A percentile compares a stretch with the other conserved stretches of the same genome.
Conservation (phyloP, 2,329 filamentous ascomycete species). For the Aspergillus tamarii region DNA sequence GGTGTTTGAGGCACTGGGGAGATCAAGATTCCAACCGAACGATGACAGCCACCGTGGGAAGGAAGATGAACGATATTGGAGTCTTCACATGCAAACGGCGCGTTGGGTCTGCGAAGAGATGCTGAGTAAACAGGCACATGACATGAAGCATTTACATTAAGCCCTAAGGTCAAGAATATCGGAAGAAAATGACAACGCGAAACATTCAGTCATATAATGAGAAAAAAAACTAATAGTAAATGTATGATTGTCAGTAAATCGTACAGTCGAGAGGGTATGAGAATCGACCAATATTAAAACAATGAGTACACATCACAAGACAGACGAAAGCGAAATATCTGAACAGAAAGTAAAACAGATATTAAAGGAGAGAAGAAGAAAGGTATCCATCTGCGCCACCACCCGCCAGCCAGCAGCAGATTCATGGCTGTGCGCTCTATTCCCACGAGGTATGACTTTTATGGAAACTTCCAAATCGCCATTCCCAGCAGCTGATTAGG, state of each 20-base stretch:
- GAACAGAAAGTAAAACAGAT: constrained; percentile 2
- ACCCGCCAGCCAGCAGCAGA: constrained; percentile 14
- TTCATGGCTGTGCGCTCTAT: constrained; percentile 6
- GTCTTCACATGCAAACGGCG: constrained; percentile 48
- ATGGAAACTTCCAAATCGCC: constrained; percentile 3
- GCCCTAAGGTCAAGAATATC: background rate
- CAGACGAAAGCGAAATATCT: background rate
- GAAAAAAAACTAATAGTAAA: constrained; percentile 1
- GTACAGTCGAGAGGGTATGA: constrained; percentile 14
- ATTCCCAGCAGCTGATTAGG: constrained; percentile 12
- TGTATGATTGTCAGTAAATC: constrained; percentile 9
- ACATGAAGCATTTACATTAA: background rate
- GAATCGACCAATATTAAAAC: constrained; percentile 13
- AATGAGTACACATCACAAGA: constrained; percentile 14
- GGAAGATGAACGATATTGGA: constrained; percentile 37
- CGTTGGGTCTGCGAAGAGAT: constrained; percentile 49
- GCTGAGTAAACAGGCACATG: constrained; percentile 24
- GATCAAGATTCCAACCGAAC: constrained; percentile 24
- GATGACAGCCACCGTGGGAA: constrained; percentile 16
- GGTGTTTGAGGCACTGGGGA: constrained; percentile 61
- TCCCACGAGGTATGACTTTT: background rate
- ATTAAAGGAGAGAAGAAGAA: constrained; percentile 7
- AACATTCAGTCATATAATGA: background rate
- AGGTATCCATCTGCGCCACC: constrained; percentile 10
- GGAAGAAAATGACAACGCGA: background rate